Conservation (phyloP, 2,329 filamentous ascomycete genomes). For the Verticillium longisporum region DNA sequence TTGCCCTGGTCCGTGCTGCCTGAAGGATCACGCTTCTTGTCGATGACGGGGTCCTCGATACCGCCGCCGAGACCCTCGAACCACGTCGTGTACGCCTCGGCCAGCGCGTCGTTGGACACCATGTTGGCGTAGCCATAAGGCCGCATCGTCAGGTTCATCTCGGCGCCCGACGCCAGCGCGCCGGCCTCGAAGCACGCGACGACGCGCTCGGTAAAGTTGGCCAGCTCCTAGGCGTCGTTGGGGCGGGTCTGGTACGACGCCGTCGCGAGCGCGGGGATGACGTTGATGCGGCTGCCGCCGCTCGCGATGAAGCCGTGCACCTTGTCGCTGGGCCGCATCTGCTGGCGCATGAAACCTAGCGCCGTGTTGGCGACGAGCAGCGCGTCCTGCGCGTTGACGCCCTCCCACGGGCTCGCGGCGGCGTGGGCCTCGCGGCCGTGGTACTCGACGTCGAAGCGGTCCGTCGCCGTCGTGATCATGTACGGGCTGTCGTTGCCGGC, state of each 20-base stretch:
- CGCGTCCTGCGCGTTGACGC: constrained; percentile 33
- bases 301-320: constrained; percentile 28
- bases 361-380: constrained; percentile 17
- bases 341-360: constrained; percentile 21
- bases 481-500: not conserved
- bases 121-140: constrained; percentile 23
- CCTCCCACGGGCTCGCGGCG: constrained; percentile 30
- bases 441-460: not conserved
- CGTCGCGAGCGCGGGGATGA: constrained; percentile 41
- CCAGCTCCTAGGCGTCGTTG: constrained; percentile 18
- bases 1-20: constrained; percentile 22
- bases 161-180: constrained; percentile 23
- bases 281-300: constrained; percentile 28
- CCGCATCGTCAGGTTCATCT: constrained; percentile 26
- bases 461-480: not conserved
- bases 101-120: constrained; percentile 20
- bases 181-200: constrained; percentile 26
- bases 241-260: constrained; percentile 53
- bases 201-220: constrained; percentile 12
- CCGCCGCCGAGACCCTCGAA: constrained; percentile 16
- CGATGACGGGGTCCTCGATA: constrained; percentile 15
- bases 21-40: constrained; percentile 15
- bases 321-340: constrained; percentile 25
- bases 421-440: constrained; percentile 20
- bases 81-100: constrained; percentile 14